Conservation (phyloP, 495 filamentous ascomycete genomes). For the Clavariopsis aquatica region DNA sequence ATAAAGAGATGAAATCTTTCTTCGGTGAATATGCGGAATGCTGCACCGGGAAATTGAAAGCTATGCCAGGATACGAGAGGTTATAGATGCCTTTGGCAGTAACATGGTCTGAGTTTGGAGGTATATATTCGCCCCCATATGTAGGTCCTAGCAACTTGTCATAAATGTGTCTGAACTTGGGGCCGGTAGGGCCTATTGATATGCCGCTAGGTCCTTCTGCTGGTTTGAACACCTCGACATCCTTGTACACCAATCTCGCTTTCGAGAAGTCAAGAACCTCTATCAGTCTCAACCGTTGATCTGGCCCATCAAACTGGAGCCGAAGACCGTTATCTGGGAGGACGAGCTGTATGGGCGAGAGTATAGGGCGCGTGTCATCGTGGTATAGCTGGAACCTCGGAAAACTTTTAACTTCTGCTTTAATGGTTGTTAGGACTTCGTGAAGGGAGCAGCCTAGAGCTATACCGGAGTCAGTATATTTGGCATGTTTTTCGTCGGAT, state of each 20-base stretch:
- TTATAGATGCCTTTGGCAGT: constrained; percentile 67
- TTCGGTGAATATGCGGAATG: constrained; percentile 73
- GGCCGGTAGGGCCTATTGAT: constrained; percentile 56
- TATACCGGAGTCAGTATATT: constrained; percentile 10
- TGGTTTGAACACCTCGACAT: constrained; percentile 75
- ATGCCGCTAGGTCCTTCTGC: constrained; percentile 46
- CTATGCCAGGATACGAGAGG: constrained; percentile 89
- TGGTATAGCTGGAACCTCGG: constrained; percentile 81
- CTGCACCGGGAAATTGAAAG: constrained; percentile 84
- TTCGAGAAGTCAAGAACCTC: constrained; percentile 92
- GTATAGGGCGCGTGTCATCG: constrained; percentile 67
- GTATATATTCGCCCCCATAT: constrained; percentile 86
- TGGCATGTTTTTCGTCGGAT: constrained; percentile 26
- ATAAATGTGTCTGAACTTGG: constrained; percentile 88
- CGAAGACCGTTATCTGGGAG: constrained; percentile 85
- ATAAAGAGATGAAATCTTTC: constrained; percentile 81
- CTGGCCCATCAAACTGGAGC: constrained; percentile 87
- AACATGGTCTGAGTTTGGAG: constrained; percentile 55
- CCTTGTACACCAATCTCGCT: constrained; percentile 77
- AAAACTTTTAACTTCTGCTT: constrained; percentile 77
- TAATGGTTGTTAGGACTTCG: constrained; percentile 80
- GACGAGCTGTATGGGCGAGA: constrained; percentile 67
- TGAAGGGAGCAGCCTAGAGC: constrained; percentile 84
- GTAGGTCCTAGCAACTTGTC: constrained; percentile 87
- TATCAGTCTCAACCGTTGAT: constrained; percentile 86